Conservation (phyloP, 345 rosid species). For the Hibiscus syriacus region DNA sequence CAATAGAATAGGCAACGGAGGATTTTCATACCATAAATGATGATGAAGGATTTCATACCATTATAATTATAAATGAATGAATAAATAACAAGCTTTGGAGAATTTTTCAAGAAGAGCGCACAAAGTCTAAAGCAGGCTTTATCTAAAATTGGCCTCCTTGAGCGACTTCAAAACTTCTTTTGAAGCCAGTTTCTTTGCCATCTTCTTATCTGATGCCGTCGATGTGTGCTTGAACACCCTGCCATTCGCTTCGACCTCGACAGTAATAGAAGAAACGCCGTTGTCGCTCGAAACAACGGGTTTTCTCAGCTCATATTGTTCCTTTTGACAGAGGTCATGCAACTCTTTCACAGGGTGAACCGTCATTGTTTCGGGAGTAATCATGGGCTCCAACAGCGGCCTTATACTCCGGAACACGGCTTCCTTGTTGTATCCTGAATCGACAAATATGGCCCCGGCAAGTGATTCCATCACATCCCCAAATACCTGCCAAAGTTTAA, state of each 20-base stretch:
- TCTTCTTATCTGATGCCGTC: conserved; percentile 32
- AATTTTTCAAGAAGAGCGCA: too few species aligned
- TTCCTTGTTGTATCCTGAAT: conserved; percentile 63
- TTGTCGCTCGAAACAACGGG: conserved; percentile 3
- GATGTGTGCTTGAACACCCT: conserved; percentile 25
- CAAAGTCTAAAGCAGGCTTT: background rate
- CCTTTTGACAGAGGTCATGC: conserved; percentile 45
- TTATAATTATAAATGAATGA: too few species aligned
- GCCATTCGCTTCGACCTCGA: conserved; percentile 55
- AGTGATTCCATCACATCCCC: conserved; percentile 86
- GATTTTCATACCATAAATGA: too few species aligned
- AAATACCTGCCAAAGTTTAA: conserved; percentile 47
- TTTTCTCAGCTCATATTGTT: conserved; percentile 22
- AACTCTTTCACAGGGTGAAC: conserved; percentile 62
- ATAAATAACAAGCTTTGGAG: too few species aligned
- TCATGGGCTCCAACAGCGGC: conserved; percentile 68
- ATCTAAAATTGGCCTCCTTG: conserved; percentile 16
- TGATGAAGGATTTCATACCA: too few species aligned
- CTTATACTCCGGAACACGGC: conserved; percentile 51
- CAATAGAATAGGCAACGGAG: too few species aligned
- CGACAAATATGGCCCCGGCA: conserved; percentile 82
- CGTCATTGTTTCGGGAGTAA: conserved; percentile 58
- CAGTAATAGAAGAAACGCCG: conserved; percentile 23
- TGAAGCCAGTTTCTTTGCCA: conserved; percentile 54
- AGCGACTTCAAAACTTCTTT: conserved; percentile 46